These are phyloP conservation scores for Polytolypa hystricis DNA, from an alignment of 2,329 filamentous ascomycete genomes.

Conservation along the genomic window DNA sequence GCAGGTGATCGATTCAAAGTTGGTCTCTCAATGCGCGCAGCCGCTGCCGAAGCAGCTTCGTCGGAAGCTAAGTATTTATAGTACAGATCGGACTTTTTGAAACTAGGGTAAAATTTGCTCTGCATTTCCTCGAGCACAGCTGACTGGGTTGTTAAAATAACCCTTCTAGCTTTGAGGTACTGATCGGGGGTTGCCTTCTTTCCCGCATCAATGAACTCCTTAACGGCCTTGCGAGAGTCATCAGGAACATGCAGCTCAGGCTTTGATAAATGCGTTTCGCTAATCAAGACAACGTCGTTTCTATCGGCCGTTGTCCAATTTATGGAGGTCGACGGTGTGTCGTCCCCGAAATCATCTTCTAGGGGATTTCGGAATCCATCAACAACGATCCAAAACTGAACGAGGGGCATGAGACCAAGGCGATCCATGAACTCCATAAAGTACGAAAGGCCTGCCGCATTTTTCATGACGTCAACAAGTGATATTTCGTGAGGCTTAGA, in stretches of 20 bases:
- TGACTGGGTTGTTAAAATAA: slow-evolving; percentile 73
- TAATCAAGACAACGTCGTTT: slow-evolving; percentile 79
- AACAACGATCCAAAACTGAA: slow-evolving; percentile 97
- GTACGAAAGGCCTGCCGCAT: slow-evolving; percentile 83
- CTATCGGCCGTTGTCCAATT: slow-evolving; percentile 77
- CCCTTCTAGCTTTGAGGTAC: slow-evolving; percentile 70
- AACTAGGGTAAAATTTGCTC: slow-evolving; percentile 65
- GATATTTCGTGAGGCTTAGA: slow-evolving; percentile 64
- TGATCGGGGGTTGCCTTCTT: slow-evolving; percentile 65
- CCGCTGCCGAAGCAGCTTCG: slow-evolving; percentile 39
- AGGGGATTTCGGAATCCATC: slow-evolving; percentile 91
- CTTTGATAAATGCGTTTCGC: slow-evolving; percentile 75
- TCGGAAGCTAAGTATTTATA: slow-evolving; percentile 93
- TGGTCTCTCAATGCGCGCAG: slow-evolving; percentile 11
- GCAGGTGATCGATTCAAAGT: slow-evolving; percentile 3
- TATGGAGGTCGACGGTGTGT: slow-evolving; percentile 48
- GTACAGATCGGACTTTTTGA: slow-evolving; percentile 87
- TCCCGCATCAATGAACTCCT: slow-evolving; percentile 67
- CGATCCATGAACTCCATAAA: slow-evolving; percentile 99
- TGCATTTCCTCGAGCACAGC: slow-evolving; percentile 76
- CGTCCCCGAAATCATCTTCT: slow-evolving; percentile 72
- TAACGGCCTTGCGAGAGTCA: slow-evolving; percentile 57
- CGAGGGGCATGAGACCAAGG: slow-evolving; percentile 70
- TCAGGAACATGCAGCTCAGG: slow-evolving; percentile 69
- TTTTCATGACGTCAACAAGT: slow-evolving; percentile 75